A percentile compares a stretch with the other conserved stretches of the same genome.
Evolutionary conservation across 306 rosid genomes (phyloP).

Genomic region (Trifolium subterraneum): DNA sequence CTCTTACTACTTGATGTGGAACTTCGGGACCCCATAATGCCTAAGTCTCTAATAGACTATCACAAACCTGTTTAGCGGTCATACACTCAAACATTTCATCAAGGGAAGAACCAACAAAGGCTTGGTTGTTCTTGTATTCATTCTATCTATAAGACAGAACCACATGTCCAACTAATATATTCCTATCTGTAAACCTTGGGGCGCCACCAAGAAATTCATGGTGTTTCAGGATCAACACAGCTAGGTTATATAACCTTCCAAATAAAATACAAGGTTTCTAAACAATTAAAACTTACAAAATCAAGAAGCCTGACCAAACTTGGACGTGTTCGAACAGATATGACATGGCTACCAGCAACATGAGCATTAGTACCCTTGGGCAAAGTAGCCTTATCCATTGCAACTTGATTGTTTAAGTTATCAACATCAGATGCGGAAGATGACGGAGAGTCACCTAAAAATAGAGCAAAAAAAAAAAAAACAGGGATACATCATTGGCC

Average conservation of each 20-base stretch:
- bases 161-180: not conserved
- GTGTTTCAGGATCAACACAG: slow-evolving; percentile 32
- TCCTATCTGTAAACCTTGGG: not conserved
- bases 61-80: not conserved
- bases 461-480: slow-evolving; percentile 33
- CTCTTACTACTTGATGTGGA: no score
- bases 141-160: not conserved
- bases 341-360: slow-evolving; percentile 59
- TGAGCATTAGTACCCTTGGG: slow-evolving; percentile 49
- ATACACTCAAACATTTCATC: not conserved
- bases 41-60: no score
- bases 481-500: slow-evolving; percentile 26
- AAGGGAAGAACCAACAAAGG: not conserved
- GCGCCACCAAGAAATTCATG: not conserved
- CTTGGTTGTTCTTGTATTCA: not conserved
- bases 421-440: slow-evolving; percentile 84
- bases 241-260: slow-evolving; percentile 17
- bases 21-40: no score
- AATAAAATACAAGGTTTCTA: slow-evolving; percentile 15
- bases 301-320: slow-evolving; percentile 68
- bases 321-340: slow-evolving; percentile 55
- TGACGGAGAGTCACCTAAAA: slow-evolving; percentile 77
- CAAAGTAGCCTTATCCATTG: slow-evolving; percentile 56
- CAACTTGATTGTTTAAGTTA: slow-evolving; percentile 64
- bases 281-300: slow-evolving; percentile 59